Evolutionary conservation across 108 stramenopile genomes (phyloP).

Genomic region (Nannochloropsis oceanica): DNA sequence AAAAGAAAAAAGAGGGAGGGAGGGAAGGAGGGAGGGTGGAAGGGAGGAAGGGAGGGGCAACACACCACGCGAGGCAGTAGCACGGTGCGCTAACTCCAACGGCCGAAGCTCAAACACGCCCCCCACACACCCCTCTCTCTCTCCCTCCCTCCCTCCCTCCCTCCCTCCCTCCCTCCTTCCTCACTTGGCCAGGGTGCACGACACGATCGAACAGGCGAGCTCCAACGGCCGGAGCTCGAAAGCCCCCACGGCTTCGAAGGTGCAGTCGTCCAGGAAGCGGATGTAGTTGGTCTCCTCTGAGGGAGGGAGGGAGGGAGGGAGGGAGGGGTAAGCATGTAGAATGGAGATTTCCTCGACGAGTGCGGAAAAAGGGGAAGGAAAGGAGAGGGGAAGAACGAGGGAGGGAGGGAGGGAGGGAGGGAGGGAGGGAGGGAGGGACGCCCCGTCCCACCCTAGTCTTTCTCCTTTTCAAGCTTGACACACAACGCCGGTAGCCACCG

Average conservation of each 20-base stretch:
- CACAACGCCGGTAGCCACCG: not conserved
- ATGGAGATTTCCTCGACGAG: not conserved
- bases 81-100: too few relatives aligned
- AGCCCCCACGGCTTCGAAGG: conserved; percentile 66
- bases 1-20: too few relatives aligned
- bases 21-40: too few relatives aligned
- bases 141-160: conserved; percentile 8
- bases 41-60: too few relatives aligned
- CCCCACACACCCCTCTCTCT: not conserved
- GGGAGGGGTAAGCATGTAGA: too few relatives aligned
- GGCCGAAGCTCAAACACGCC: too few relatives aligned
- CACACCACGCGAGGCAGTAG: too few relatives aligned
- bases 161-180: not conserved
- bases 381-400: not conserved
- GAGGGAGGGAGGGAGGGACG: not conserved
- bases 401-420: not conserved
- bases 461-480: not conserved
- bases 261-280: conserved; percentile 45
- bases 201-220: conserved; percentile 29
- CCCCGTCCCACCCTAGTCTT: not conserved
- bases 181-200: not conserved
- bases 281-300: too few relatives aligned
- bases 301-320: not conserved
- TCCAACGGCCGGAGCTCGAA: conserved; percentile 65
- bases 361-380: not conserved